Conservation (phyloP, 441 rosid species). For the Pelargonium australe region DNA sequence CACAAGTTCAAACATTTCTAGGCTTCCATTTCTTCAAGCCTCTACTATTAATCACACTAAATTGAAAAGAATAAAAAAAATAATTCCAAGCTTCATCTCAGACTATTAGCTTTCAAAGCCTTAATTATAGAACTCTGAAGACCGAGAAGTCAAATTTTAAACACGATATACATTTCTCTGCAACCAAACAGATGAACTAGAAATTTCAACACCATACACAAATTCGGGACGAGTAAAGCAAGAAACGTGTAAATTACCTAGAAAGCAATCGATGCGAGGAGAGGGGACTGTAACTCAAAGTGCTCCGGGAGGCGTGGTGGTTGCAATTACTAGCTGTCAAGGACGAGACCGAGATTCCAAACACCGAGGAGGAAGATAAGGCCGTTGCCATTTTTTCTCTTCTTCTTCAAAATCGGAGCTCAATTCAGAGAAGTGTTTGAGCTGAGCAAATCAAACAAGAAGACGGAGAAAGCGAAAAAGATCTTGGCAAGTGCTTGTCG, state of each 20-base stretch:
- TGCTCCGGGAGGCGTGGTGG: slow-evolving; percentile 17
- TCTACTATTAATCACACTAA: no score
- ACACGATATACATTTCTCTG: no score
- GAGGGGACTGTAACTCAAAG: slow-evolving; percentile 21
- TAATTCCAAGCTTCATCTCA: no score
- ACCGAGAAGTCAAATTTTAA: no score
- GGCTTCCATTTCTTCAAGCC: no score
- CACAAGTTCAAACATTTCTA: background rate
- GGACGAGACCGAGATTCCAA: slow-evolving; percentile 28
- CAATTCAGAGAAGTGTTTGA: background rate
- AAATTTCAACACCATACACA: background rate
- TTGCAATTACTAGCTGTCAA: slow-evolving; percentile 14
- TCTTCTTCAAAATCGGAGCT: background rate
- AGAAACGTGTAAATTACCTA: slow-evolving; percentile 21
- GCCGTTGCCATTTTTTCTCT: background rate
- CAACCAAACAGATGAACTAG: background rate
- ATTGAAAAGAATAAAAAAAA: no score
- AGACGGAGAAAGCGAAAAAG: background rate
- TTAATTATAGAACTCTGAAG: no score
- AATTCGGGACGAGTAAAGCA: background rate
- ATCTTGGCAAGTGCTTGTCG: background rate
- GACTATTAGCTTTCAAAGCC: no score
- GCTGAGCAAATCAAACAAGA: background rate
- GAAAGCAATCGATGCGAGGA: slow-evolving; percentile 24
- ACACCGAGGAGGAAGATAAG: slow-evolving; percentile 21